Evolutionary conservation across 2,329 filamentous ascomycete species (phyloP), one percentile per base, ranked within the genome.

Genomic region (Coniochaeta sp.): DNA sequence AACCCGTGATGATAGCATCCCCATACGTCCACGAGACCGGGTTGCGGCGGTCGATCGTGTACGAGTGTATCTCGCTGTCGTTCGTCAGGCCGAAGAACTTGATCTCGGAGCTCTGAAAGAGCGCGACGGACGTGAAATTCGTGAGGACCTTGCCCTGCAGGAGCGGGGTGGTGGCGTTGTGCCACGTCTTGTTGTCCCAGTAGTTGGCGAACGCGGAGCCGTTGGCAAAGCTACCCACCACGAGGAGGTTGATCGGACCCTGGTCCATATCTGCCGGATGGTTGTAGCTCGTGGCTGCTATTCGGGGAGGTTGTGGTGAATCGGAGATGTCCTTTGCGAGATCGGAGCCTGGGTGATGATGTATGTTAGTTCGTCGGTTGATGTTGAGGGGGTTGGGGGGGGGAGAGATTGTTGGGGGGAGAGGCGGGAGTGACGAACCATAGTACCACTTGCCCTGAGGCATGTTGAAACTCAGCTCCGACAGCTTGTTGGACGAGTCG

Each of bases 11-110:
- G 20, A 42, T 12, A 3, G 38, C 38, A 7, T 42, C 10, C 12
- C 14, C 31, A 14, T 52, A 47, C 10, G 50, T 52, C 50, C 50
- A 52, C 4, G 30, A 16, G 9, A 38, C 42, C 20, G 50, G 50
- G n/a, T 38, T 48, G 12, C 22, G n/a, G 16, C 45, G 28, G 35
- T 52, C 50, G 16, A 52, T 14, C 2, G 38, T 16, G 31, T 35
- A 52, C 30, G 20, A 22, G 45, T 52, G 50, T 14, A 52, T 35
- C 40, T 52, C 50, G 50, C 50, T 47, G 5, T 46, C 45, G 31
- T 38, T 38, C 16, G 50, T 52, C 7, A 52, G 22, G 30, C 50
- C 50, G 42, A 52, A 52, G 50, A 52, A 40, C 31, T 38, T 24
- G 26, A 52, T 16, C 14, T 52, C 22, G 4, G 12, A 4, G 18